These are phyloP conservation scores for Dispira simplex DNA, from an alignment of 192 early-diverging fungal genomes.

Conservation along the genomic window DNA sequence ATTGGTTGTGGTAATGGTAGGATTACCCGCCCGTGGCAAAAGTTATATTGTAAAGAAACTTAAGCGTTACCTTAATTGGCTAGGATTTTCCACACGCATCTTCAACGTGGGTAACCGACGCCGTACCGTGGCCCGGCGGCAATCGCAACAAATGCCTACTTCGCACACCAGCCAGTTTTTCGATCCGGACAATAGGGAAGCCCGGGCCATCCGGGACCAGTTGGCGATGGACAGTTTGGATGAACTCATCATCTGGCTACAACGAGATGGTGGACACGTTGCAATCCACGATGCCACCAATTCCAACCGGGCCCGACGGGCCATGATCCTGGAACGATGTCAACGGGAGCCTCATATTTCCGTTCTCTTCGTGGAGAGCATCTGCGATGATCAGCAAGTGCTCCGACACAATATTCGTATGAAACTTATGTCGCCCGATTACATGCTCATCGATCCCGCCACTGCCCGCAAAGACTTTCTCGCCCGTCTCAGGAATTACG, in stretches of 20 bases:
- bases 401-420: constrained; percentile 73
- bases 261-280: constrained; percentile 63
- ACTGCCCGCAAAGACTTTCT: constrained; percentile 74
- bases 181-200: constrained; percentile 73
- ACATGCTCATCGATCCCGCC: constrained; percentile 67
- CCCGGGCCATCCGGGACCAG: constrained; percentile 62
- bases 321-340: constrained; percentile 41
- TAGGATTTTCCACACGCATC: constrained; percentile 58
- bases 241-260: constrained; percentile 81
- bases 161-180: constrained; percentile 79
- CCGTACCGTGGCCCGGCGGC: constrained; percentile 18
- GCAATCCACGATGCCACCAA: constrained; percentile 95
- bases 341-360: constrained; percentile 42
- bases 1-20: constrained; percentile 91
- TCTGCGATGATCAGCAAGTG: constrained; percentile 54
- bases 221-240: constrained; percentile 85
- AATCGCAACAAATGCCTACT: no score
- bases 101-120: constrained; percentile 96
- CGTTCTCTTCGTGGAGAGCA: constrained; percentile 64
- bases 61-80: constrained; percentile 70
- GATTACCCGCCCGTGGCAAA: constrained; percentile 91
- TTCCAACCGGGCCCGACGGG: constrained; percentile 68
- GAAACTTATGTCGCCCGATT: constrained; percentile 91
- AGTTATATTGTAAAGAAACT: constrained; percentile 93
- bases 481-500: constrained; percentile 78